Evolutionary conservation across 202 grass and related monocot species (phyloP), one percentile per base, ranked within the genome.

Genomic region (Bolboschoenoplectus hybrid): DNA sequence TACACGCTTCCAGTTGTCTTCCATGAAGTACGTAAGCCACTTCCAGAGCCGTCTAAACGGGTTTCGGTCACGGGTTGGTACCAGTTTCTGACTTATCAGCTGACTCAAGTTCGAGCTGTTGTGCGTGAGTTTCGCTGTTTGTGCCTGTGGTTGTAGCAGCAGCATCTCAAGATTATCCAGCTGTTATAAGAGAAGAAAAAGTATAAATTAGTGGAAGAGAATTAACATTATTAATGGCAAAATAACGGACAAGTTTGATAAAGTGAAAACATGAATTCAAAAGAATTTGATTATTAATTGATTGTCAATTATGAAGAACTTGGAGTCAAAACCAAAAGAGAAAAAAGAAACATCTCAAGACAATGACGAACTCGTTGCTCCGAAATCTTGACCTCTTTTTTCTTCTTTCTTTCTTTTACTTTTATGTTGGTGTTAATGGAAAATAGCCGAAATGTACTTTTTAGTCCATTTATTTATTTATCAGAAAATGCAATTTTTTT

Each of bases 1-100:
- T 0, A 95, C 89, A 0, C 96, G 89, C 86, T 98, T 98, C 96
- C 96, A 95, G 87, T 95, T 95, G 89, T 95, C 96, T 87, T 98
- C 96, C 68, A 94, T 51, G 91, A 98, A 98, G 90, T 98, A 98
- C 51, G 4, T 8, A 1, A 86, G 19, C 47, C 83, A 73, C 39
- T 87, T 87, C 58, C 68, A 86, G 35, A 57, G 81, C 17, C 89
- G 82, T n/a, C 89, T 67, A 11, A 91, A 5, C 7, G 86, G 86
- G 82, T 91, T 91, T 20, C 34, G 9, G 81, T 90, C 86, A 3
- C 68, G 77, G 7, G 87, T 53, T 0, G 90, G 90, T 0, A 88
- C 90, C 0, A 98, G 89, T 69, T 87, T 98, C 89, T 95, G 96
- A 91, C 96, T 98, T 70, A 98, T 93, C 40, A 97, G 75, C 77